Percentiles rank a stretch among this genome's conserved stretches.
Evolutionary conservation across 441 rosid species (phyloP).

Genomic region (Syzygium syzygioides): DNA sequence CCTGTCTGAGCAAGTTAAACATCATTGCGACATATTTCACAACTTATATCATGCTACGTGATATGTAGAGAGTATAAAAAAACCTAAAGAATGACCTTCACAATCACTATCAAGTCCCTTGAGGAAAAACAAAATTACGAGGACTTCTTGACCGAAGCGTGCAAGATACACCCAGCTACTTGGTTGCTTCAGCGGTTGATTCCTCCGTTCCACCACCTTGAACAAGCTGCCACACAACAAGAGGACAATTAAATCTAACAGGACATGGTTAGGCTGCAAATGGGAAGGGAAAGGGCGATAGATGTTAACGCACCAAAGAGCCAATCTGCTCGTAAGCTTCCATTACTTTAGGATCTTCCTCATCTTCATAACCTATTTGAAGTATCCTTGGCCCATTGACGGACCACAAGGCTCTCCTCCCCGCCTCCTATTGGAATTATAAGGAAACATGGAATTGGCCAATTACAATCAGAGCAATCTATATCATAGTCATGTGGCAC

Average conservation of each 20-base stretch:
- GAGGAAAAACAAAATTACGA: background rate
- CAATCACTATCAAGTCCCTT: background rate
- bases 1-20: background rate
- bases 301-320: conserved; percentile 47
- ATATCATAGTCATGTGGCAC: background rate
- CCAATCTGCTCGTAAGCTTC: conserved; percentile 87
- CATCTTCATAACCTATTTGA: conserved; percentile 84
- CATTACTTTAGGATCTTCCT: conserved; percentile 82
- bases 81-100: background rate
- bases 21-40: background rate
- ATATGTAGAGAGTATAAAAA: background rate
- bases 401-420: conserved; percentile 86
- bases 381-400: conserved; percentile 78
- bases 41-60: background rate
- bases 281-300: too few relatives aligned
- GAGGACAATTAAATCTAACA: background rate
- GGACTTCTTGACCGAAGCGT: background rate
- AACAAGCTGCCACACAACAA: conserved; percentile 42
- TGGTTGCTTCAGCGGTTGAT: conserved; percentile 23
- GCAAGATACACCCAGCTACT: conserved; percentile 8
- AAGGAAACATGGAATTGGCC: background rate
- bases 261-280: background rate
- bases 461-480: background rate
- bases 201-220: conserved; percentile 39
- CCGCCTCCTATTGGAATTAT: conserved; percentile 54